Evolutionary conservation across 345 rosid species (phyloP).

Genomic region (Salix viminalis): DNA sequence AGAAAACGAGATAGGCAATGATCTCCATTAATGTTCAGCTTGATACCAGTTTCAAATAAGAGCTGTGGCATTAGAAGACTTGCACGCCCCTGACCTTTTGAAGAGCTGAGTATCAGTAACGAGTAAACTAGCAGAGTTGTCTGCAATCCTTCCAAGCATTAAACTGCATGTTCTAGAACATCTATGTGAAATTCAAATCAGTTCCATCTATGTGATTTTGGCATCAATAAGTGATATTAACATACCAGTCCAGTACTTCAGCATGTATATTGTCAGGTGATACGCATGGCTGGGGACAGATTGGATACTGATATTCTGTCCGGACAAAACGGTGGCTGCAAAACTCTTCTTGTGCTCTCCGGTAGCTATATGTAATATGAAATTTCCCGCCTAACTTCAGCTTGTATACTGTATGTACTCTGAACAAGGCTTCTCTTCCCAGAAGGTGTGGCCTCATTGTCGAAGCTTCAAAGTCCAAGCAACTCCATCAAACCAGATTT

Average conservation of each 20-base stretch:
- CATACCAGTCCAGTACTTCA: background rate
- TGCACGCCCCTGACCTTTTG: background rate
- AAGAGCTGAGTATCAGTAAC: background rate
- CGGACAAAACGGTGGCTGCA: conserved; percentile 35
- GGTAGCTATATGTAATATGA: background rate
- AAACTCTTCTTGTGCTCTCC: conserved; percentile 32
- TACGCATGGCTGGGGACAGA: conserved; percentile 38
- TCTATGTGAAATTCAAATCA: background rate
- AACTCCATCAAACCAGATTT: conserved; percentile 30
- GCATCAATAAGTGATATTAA: background rate
- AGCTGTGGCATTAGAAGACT: background rate
- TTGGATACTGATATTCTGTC: conserved; percentile 32
- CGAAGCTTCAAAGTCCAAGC: conserved; percentile 21
- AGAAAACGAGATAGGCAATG: background rate
- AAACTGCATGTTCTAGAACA: background rate
- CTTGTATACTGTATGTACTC: background rate
- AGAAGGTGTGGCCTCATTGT: conserved; percentile 27
- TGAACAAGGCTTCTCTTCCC: background rate
- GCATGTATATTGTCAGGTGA: conserved; percentile 23
- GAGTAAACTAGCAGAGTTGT: background rate
- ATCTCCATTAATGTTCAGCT: background rate
- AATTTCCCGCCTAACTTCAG: background rate
- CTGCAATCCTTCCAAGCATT: background rate
- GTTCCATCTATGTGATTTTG: background rate
- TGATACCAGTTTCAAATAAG: background rate